Evolutionary conservation across 768 basidiomycete genomes (phyloP), one percentile per base, ranked within the genome.

Genomic region (Leucogyrophana mollusca): DNA sequence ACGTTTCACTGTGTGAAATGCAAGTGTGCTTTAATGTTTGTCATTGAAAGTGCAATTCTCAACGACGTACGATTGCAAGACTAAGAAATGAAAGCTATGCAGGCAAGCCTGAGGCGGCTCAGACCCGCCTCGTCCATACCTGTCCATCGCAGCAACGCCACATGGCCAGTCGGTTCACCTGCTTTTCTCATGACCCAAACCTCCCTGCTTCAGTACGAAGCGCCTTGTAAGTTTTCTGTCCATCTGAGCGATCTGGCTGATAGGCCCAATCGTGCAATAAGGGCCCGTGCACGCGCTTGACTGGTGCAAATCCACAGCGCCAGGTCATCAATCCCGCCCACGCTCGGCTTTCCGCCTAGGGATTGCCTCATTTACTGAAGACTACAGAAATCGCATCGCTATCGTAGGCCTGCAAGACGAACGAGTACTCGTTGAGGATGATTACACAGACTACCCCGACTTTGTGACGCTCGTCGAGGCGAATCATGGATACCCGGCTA

Each of bases 401-500:
- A 74, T 92, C 59, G 73, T 87, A 21, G 87, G 87, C 2, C 74
- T 90, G 47, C 84, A 87, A 57, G 90, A 92, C 55, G 92, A 94
- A 57, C 82, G 87, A 21, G 86, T 90, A n/a, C 77, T 93, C 10
- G 86, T 88, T 3, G 88, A 90, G 56, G 88, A 91, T 54, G 86
- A 91, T 59, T 87, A 81, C 58, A 80, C 79, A 32, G 83, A 87
- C 61, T 90, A 90, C 59, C 79, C 87, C 8, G 90, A 94, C 69
- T 96, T 95, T 62, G 82, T 85, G 33, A 85, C 86, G 4, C 78
- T 94, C 17, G 92, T 90, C 49, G 84, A 90, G 55, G 82, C 85
- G 2, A 78, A 82, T 52, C 89, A 96, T 53, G 87, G 90, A 36
- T 97, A 95, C 69, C 96, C 96, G 14, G 90, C 92, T 9, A 97